phyloP scores from a whole-genome alignment of 306 rosid genomes.

The Luffa acutangula region DNA sequence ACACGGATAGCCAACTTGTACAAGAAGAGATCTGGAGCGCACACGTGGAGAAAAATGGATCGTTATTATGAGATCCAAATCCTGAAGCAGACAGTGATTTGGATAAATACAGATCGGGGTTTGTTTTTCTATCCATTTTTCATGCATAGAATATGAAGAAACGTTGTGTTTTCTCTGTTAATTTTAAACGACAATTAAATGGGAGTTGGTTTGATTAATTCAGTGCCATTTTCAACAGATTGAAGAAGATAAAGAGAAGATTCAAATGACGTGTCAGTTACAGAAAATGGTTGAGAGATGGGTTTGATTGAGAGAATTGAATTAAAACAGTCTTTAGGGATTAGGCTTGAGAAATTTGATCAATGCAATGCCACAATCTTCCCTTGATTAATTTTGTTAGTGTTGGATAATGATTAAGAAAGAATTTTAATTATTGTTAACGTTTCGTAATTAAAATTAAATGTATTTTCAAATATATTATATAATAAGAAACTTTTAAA shows the following conservation, averaged over 20 bases:
- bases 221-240: not conserved
- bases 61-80: constrained; percentile 8
- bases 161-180: constrained; percentile 1
- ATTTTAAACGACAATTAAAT: not conserved
- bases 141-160: not conserved
- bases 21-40: constrained; percentile 26
- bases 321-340: not conserved
- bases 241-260: not conserved
- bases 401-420: no score
- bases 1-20: constrained; percentile 35
- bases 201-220: not conserved
- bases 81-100: not conserved
- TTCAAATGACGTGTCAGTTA: not conserved
- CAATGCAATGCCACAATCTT: no score
- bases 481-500: no score
- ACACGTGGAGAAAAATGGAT: constrained; percentile 32
- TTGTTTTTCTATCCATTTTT: not conserved
- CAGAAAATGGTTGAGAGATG: not conserved
- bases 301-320: not conserved
- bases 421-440: no score
- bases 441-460: no score
- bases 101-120: not conserved
- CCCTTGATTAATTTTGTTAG: no score
- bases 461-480: no score
- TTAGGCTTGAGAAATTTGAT: not conserved